A percentile compares a stretch with the other conserved stretches of the same genome.
These are phyloP conservation scores for Pseudopithomyces chartarum DNA, from an alignment of 2,329 filamentous ascomycete species.

Conservation along the genomic window DNA sequence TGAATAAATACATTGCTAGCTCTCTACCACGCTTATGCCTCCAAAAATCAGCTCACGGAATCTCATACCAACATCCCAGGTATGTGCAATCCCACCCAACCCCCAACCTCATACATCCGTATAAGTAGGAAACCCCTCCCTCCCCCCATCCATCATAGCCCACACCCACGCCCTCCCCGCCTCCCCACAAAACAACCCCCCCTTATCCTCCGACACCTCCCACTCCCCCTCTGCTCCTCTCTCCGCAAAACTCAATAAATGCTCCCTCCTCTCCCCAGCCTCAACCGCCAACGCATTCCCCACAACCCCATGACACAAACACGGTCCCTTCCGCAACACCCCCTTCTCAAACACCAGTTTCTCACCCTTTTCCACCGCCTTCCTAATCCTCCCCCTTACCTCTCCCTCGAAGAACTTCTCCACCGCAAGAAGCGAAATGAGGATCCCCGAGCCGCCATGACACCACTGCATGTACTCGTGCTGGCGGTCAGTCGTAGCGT, in stretches of 20 bases:
- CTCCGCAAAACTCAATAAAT: constrained; percentile 64
- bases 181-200: constrained; percentile 56
- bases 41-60: no score
- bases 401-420: constrained; percentile 55
- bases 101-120: neutral
- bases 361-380: constrained; percentile 57
- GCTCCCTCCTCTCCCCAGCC: constrained; percentile 54
- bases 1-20: no score
- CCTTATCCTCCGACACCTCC: constrained; percentile 56
- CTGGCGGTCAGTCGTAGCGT: constrained; percentile 50
- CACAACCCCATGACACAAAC: constrained; percentile 68
- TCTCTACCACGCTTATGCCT: no score
- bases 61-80: no score
- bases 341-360: constrained; percentile 62
- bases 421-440: constrained; percentile 63
- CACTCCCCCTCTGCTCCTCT: constrained; percentile 50
- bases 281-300: constrained; percentile 66
- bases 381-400: constrained; percentile 58
- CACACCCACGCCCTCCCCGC: constrained; percentile 56
- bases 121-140: constrained; percentile 41
- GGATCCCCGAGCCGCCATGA: constrained; percentile 68
- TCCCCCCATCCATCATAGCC: constrained; percentile 50
- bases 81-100: no score
- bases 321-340: constrained; percentile 66
- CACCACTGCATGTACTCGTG: constrained; percentile 62